Evolutionary conservation across 805 yeast genomes (phyloP).

Genomic region (Cephaloascus albidus): DNA sequence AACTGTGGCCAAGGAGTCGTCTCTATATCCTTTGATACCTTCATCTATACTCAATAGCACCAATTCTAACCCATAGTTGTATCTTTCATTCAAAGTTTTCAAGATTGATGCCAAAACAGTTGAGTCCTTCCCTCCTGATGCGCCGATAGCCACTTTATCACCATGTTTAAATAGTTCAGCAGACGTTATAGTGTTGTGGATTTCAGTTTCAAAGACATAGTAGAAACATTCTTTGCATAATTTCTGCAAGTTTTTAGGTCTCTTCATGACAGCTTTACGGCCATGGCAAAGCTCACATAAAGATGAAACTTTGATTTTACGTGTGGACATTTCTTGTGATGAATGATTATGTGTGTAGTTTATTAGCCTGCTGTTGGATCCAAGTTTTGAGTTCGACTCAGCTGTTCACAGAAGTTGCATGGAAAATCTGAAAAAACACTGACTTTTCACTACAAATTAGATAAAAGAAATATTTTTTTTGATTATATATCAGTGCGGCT

Average conservation of each 20-base stretch:
- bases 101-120: constrained; percentile 87
- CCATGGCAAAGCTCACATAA: constrained; percentile 79
- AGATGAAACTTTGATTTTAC: constrained; percentile 24
- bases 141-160: constrained; percentile 92
- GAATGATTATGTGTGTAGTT: too few relatives aligned
- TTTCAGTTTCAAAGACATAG: constrained; percentile 87
- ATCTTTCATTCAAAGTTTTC: constrained; percentile 79
- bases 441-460: too few relatives aligned
- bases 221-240: constrained; percentile 88
- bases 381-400: neutral
- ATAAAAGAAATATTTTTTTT: neutral
- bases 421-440: too few relatives aligned
- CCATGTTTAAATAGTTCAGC: constrained; percentile 68
- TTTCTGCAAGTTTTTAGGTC: constrained; percentile 89
- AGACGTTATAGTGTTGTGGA: constrained; percentile 76
- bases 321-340: neutral
- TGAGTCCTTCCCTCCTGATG: constrained; percentile 97
- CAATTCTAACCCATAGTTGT: constrained; percentile 80
- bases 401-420: too few relatives aligned
- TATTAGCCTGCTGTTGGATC: neutral
- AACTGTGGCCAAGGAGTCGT: constrained; percentile 94
- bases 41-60: constrained; percentile 87
- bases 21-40: constrained; percentile 95
- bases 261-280: constrained; percentile 75
- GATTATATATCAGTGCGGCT: neutral